phyloP scores from a whole-genome alignment of 306 rosid genomes.

The Leucaena leucocephala region DNA sequence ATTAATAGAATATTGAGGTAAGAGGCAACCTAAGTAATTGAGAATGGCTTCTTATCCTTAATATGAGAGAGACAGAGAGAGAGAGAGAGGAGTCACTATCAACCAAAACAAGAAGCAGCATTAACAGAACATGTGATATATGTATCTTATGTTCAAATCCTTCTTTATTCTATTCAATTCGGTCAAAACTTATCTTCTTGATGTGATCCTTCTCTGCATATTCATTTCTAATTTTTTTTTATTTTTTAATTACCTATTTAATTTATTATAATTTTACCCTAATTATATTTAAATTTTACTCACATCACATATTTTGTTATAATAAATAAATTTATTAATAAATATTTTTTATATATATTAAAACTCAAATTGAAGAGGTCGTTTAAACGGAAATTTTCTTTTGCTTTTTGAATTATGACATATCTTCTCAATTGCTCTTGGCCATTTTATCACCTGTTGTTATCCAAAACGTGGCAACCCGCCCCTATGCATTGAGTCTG shows the following conservation, averaged over 20 bases:
- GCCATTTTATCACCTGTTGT: neutral
- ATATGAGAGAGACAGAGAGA: neutral
- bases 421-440: neutral
- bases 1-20: neutral
- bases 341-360: too few relatives aligned
- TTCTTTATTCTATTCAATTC: neutral
- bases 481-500: neutral
- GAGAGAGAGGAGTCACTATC: slow-evolving; percentile 35
- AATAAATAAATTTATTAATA: too few relatives aligned
- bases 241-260: too few relatives aligned
- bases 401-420: neutral
- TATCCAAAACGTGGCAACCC: neutral
- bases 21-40: neutral
- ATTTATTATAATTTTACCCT: too few relatives aligned
- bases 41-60: neutral
- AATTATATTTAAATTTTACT: too few relatives aligned
- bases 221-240: too few relatives aligned
- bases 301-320: too few relatives aligned
- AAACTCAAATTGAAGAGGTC: too few relatives aligned
- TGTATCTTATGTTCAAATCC: neutral
- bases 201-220: neutral
- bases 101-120: slow-evolving; percentile 17
- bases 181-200: slow-evolving; percentile 41
- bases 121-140: slow-evolving; percentile 29
- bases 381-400: too few relatives aligned